phyloP scores from a whole-genome alignment of 2,329 filamentous ascomycete genomes.

The Scedosporium minutisporum region DNA sequence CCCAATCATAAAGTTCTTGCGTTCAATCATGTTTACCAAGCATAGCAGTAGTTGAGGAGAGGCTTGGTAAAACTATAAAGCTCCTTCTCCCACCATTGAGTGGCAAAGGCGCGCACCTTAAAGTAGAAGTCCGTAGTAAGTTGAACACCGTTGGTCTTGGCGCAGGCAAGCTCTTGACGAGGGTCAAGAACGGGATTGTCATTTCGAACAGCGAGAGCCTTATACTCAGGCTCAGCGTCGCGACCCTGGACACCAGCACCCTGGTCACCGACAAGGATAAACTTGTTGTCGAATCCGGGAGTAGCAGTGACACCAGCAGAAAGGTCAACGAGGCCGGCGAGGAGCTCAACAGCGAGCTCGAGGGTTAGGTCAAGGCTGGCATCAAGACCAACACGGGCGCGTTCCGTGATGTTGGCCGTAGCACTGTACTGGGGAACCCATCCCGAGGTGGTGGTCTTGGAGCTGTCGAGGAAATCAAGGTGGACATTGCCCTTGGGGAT shows the following conservation, averaged over 20 bases:
- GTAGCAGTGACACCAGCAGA: constrained; percentile 26
- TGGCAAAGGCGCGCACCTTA: constrained; percentile 16
- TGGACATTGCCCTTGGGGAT: constrained; percentile 27
- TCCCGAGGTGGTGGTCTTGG: constrained; percentile 19
- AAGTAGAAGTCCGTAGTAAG: constrained; percentile 18
- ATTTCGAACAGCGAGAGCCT: neutral
- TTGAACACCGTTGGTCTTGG: constrained; percentile 14
- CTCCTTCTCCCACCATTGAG: constrained; percentile 16
- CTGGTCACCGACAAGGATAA: constrained; percentile 19
- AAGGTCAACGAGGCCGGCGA: constrained; percentile 25
- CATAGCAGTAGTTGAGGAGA: constrained; percentile 6
- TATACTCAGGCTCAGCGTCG: neutral
- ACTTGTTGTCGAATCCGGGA: constrained; percentile 26
- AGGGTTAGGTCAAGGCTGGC: constrained; percentile 25
- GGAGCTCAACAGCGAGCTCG: constrained; percentile 25
- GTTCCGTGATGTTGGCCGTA: constrained; percentile 22
- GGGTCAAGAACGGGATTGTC: constrained; percentile 7
- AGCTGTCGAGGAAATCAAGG: constrained; percentile 24
- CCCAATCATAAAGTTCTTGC: neutral
- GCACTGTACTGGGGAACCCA: constrained; percentile 27
- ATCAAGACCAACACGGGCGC: constrained; percentile 21
- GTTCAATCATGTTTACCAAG: neutral
- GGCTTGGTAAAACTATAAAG: constrained; percentile 13
- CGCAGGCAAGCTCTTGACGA: constrained; percentile 13
- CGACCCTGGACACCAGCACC: constrained; percentile 10